Base-by-base conservation (phyloP, 805 yeast species). In the Starmerella sirachaensis region DNA sequence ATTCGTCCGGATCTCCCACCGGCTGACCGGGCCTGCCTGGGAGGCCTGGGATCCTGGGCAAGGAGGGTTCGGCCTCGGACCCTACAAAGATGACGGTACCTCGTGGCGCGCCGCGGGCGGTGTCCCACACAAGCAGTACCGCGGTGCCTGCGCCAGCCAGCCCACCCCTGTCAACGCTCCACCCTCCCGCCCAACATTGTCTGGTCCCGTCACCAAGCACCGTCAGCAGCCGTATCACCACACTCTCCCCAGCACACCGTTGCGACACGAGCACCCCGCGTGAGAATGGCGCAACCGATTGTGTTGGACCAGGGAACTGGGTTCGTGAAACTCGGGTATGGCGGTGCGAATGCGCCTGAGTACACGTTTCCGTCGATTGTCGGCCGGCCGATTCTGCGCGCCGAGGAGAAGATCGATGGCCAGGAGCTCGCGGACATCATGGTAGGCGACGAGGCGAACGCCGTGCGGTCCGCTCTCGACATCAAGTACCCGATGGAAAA, bases 261-360 rank as follows among this genome's bases (percentile, higher is more conserved):
- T 11, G 11, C n/a, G n/a, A 12, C 7, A 13, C 16, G 11, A 9
- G 11, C 18, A 29, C 11, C 10, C 12, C 11, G 23, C 7, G 12
- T 4, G 16, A 24, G 17, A 3, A 42, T 42, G 46, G 33, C 31
- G 41, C 52, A 52, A 41, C 56, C 56, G 26, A 52, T 52, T 45
- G 98, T 91, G 52, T 82, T 91, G 51, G 98, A 91, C 65, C 97
- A 91, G 66, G 98, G 98, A 65, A 91, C 98, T 34, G 98, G 98
- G 41, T 91, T 91, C 58, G 96, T 88, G 38, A 88, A 86, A 60
- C 83, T 88, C 50, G 98, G 98, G 42, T 74, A 94, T 55, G 95
- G 93, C 25, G 96, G 97, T 22, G 80, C 85, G 50, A 91, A 91
- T 64, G 86, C 86, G 69, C 98, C 98, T 20, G 97, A 91, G 60